These are phyloP conservation scores for Hortiboletus campestris DNA, from an alignment of 768 basidiomycete genomes.

Conservation along the genomic window DNA sequence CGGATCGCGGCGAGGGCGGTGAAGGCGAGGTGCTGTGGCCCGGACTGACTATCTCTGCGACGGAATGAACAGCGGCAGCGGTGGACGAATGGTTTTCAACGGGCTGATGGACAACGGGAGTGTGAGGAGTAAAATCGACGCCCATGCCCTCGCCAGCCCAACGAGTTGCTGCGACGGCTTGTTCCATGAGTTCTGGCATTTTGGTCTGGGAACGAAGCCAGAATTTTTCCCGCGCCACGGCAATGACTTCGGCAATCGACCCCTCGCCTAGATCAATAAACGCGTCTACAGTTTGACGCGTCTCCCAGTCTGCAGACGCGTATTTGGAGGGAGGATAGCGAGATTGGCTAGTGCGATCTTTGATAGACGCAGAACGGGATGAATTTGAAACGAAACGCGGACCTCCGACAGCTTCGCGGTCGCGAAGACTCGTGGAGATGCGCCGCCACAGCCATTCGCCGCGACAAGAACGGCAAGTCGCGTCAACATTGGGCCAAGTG, in stretches of 20 bases:
- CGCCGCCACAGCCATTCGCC: conserved; percentile 63
- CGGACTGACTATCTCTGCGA: conserved; percentile 15
- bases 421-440: conserved; percentile 45
- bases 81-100: conserved; percentile 9
- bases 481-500: conserved; percentile 59
- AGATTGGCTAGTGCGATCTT: conserved; percentile 15
- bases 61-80: not conserved
- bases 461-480: conserved; percentile 69
- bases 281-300: conserved; percentile 62
- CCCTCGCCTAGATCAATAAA: conserved; percentile 77
- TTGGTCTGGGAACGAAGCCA: conserved; percentile 69
- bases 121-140: conserved; percentile 29
- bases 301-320: conserved; percentile 57
- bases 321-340: conserved; percentile 30
- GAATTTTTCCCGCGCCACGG: conserved; percentile 62
- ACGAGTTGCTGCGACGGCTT: conserved; percentile 60
- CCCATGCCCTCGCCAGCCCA: conserved; percentile 39
- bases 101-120: conserved; percentile 8
- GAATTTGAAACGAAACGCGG: conserved; percentile 27
- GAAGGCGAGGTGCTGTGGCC: conserved; percentile 26
- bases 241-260: conserved; percentile 56
- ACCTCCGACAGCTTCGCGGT: conserved; percentile 60
- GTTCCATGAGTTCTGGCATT: conserved; percentile 62
- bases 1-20: conserved; percentile 25
- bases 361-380: conserved; percentile 13